phyloP scores from a whole-genome alignment of 2,329 filamentous ascomycete genomes.

The Colletotrichum neosansevieriae region DNA sequence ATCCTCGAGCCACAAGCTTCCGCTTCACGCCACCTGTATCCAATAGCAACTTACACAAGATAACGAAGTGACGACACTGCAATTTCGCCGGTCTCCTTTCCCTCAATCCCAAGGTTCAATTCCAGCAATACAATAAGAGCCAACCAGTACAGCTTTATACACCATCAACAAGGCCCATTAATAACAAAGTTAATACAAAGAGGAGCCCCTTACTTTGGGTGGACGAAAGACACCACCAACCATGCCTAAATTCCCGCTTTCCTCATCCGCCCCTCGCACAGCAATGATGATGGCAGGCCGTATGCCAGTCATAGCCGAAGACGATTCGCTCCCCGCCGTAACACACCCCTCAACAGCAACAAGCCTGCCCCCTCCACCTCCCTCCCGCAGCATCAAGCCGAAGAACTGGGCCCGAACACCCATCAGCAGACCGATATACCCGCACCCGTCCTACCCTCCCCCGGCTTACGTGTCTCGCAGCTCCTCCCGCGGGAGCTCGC shows the following conservation, averaged over 20 bases:
- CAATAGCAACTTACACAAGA: neutral
- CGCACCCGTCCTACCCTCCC: conserved; percentile 36
- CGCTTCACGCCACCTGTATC: neutral
- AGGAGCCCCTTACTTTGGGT: neutral
- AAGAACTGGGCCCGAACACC: conserved; percentile 29
- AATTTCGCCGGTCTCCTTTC: neutral
- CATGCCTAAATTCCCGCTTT: conserved; percentile 41
- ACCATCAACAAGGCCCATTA: neutral
- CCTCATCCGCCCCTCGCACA: conserved; percentile 41
- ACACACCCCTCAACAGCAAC: neutral
- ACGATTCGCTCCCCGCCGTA: conserved; percentile 43
- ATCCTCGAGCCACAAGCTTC: neutral
- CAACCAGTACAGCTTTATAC: neutral
- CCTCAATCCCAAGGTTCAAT: neutral
- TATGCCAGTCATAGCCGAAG: conserved; percentile 55
- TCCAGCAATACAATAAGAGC: neutral
- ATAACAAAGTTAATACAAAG: neutral
- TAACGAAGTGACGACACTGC: conserved; percentile 2
- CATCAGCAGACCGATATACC: neutral
- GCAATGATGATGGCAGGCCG: conserved; percentile 46
- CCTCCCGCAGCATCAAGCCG: conserved; percentile 17
- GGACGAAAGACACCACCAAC: neutral
- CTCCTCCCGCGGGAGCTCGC: conserved; percentile 31
- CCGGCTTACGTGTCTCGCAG: conserved; percentile 36
- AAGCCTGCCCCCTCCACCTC: conserved; percentile 4